phyloP scores from a whole-genome alignment of 208 protist species.

The Trypanosoma mega region DNA sequence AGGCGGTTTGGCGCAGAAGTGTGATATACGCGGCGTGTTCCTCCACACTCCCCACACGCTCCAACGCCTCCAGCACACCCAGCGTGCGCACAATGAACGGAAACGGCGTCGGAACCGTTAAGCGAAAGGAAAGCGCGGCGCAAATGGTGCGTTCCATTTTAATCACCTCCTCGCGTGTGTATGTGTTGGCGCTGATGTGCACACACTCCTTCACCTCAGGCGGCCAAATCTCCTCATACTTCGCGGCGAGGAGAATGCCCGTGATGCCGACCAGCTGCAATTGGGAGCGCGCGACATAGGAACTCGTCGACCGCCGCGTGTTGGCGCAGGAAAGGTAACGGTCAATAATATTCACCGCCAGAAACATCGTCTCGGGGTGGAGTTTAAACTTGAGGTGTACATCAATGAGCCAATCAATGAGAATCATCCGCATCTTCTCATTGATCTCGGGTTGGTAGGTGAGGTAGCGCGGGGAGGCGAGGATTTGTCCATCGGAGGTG shows the following conservation, averaged over 20 bases:
- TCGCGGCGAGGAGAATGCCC: slow-evolving; percentile 86
- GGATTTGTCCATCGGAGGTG: slow-evolving; percentile 52
- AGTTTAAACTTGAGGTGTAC: slow-evolving; percentile 98
- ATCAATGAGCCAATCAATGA: slow-evolving; percentile 99
- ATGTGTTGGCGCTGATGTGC: slow-evolving; percentile 94
- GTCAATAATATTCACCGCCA: slow-evolving; percentile 97
- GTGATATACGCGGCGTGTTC: slow-evolving; percentile 31
- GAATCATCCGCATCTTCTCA: slow-evolving; percentile 97
- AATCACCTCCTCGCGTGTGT: slow-evolving; percentile 89
- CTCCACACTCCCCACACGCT: slow-evolving; percentile 38
- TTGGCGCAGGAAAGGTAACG: slow-evolving; percentile 85
- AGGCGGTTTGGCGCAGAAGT: slow-evolving; percentile 58
- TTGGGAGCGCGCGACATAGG: slow-evolving; percentile 72
- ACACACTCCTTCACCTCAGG: slow-evolving; percentile 94
- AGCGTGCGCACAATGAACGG: slow-evolving; percentile 82
- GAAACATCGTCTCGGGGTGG: slow-evolving; percentile 95
- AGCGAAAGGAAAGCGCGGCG: slow-evolving; percentile 75
- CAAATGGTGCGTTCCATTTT: slow-evolving; percentile 90
- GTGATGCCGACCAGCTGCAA: slow-evolving; percentile 97
- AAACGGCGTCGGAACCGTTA: slow-evolving; percentile 87
- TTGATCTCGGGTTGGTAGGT: slow-evolving; percentile 93
- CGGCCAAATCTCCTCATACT: slow-evolving; percentile 96
- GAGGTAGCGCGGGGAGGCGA: slow-evolving; percentile 76
- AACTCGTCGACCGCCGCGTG: slow-evolving; percentile 55
- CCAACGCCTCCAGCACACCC: slow-evolving; percentile 63